Percentiles rank a stretch among this genome's conserved stretches.
phyloP scores from a whole-genome alignment of 495 filamentous ascomycete species.

The Tuber indicum region DNA sequence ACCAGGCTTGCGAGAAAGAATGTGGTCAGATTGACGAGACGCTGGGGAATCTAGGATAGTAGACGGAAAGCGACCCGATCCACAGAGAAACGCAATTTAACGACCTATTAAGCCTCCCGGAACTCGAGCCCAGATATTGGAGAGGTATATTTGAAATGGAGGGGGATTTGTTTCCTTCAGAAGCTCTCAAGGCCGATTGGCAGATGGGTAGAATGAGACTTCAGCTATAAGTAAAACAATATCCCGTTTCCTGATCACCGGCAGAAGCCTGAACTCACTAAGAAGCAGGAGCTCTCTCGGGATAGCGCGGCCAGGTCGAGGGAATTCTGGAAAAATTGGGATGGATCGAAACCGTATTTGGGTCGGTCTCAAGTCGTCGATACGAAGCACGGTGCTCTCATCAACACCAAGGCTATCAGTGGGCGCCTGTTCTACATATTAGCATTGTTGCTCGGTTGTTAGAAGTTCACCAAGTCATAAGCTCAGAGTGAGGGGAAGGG shows the following conservation, averaged over 20 bases:
- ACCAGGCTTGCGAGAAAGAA: conserved; percentile 28
- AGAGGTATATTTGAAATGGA: conserved; percentile 12
- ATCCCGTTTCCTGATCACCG: conserved; percentile 27
- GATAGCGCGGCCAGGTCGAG: conserved; percentile 39
- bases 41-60: background rate
- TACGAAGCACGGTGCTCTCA: background rate
- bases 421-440: background rate
- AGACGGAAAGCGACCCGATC: conserved; percentile 17
- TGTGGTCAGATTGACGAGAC: conserved; percentile 24
- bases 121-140: conserved; percentile 24
- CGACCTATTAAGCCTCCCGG: conserved; percentile 12
- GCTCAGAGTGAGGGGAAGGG: background rate
- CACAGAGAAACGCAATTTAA: conserved; percentile 32
- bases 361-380: background rate
- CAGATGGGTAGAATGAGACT: conserved; percentile 23
- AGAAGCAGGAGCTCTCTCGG: conserved; percentile 28
- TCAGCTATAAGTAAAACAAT: conserved; percentile 22
- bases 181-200: conserved; percentile 19
- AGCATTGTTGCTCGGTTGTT: background rate
- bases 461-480: background rate
- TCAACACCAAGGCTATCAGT: conserved; percentile 2
- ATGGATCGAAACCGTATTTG: conserved; percentile 21
- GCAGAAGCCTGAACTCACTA: conserved; percentile 30
- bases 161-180: conserved; percentile 1
- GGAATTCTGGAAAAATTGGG: conserved; percentile 29